Percentiles rank a stretch among this genome's conserved stretches.
Conservation (phyloP, 306 rosid genomes). For the Ochetophila trinervis region DNA sequence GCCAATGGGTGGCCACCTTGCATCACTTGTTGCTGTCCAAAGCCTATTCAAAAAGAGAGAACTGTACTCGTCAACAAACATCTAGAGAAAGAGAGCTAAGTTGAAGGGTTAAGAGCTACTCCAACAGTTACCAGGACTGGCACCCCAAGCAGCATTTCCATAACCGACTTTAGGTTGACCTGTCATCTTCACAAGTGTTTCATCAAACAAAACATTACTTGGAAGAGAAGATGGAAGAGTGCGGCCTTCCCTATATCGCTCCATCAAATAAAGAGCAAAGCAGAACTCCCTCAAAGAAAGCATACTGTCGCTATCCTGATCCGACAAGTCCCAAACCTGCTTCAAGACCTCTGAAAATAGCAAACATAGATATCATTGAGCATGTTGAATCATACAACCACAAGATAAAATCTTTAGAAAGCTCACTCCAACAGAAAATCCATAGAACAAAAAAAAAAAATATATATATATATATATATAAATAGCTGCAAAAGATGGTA, state of each 20-base stretch:
- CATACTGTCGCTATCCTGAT: constrained; percentile 97
- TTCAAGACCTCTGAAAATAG: constrained; percentile 77
- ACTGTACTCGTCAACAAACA: constrained; percentile 16
- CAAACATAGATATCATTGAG: constrained; percentile 26
- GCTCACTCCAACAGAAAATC: constrained; percentile 22
- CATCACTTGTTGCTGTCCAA: constrained; percentile 68
- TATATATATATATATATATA: too few species aligned
- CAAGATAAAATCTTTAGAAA: constrained; percentile 19
- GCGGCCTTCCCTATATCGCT: constrained; percentile 86
- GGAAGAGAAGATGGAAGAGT: constrained; percentile 81
- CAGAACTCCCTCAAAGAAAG: constrained; percentile 94
- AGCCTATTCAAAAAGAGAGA: constrained; percentile 44
- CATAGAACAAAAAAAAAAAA: background rate
- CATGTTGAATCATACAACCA: constrained; percentile 20
- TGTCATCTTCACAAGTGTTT: constrained; percentile 69
- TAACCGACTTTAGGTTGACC: constrained; percentile 61
- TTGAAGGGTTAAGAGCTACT: constrained; percentile 13
- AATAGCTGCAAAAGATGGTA: too few species aligned
- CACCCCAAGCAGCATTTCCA: constrained; percentile 73
- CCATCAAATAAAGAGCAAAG: constrained; percentile 93
- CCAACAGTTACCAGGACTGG: constrained; percentile 44
- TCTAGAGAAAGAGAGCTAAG: constrained; percentile 14
- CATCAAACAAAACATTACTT: constrained; percentile 61
- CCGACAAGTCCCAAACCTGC: constrained; percentile 98
- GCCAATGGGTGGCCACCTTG: constrained; percentile 50